Percentiles rank a stretch among this genome's conserved stretches.
phyloP scores from a whole-genome alignment of 2,329 filamentous ascomycete genomes.

The Thielaviopsis ethacetica region DNA sequence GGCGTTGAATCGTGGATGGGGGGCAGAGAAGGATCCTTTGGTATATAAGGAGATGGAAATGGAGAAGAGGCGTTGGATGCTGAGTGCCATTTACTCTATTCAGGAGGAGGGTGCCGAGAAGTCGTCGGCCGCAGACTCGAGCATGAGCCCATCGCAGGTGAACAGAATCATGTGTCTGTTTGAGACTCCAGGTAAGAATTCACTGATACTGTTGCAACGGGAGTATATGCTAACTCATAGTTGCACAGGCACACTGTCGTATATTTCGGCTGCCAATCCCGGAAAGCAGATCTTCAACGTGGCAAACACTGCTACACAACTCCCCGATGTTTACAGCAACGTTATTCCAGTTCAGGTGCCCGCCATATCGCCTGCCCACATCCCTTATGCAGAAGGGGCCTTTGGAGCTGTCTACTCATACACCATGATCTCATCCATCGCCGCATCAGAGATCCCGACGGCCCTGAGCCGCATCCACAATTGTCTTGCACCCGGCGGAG shows the following conservation, averaged over 20 bases:
- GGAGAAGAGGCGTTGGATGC: slow-evolving; percentile 45
- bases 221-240: not conserved
- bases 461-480: slow-evolving; percentile 40
- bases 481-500: slow-evolving; percentile 36
- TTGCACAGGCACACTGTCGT: slow-evolving; percentile 29
- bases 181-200: slow-evolving; percentile 30
- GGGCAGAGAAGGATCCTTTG: slow-evolving; percentile 26
- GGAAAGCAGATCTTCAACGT: slow-evolving; percentile 29
- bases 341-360: slow-evolving; percentile 25
- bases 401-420: slow-evolving; percentile 37
- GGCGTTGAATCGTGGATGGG: slow-evolving; percentile 36
- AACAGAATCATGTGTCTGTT: slow-evolving; percentile 29
- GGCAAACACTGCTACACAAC: slow-evolving; percentile 18
- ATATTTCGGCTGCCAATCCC: slow-evolving; percentile 29
- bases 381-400: slow-evolving; percentile 24
- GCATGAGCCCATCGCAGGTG: slow-evolving; percentile 4
- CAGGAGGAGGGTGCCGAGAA: slow-evolving; percentile 13
- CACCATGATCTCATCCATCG: slow-evolving; percentile 38
- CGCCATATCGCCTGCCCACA: slow-evolving; percentile 20
- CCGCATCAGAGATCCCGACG: slow-evolving; percentile 37
- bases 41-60: slow-evolving; percentile 35
- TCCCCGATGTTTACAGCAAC: slow-evolving; percentile 20
- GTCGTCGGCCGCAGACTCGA: not conserved
- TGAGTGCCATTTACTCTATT: slow-evolving; percentile 36
- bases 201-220: not conserved